Evolutionary conservation across 2,329 filamentous ascomycete species (phyloP), one percentile per base, ranked within the genome.

Genomic region (Podosphaera xanthii): DNA sequence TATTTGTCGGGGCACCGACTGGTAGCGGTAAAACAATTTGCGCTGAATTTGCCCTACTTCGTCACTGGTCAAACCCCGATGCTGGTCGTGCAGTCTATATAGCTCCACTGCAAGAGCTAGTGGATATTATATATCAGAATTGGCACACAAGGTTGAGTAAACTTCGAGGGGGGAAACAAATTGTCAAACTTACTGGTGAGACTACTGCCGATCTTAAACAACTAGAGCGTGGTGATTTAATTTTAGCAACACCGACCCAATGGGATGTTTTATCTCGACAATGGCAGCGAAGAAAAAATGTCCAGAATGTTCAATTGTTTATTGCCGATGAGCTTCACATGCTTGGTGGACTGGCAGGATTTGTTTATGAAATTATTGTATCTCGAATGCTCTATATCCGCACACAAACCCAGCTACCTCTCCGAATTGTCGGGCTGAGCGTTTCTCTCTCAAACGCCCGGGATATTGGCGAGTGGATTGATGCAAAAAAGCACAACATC

Each of bases 361-460:
- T 91, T 69, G 78, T 94, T 36, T 98, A 98, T 71, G 92, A 98
- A 74, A 86, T 92, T 58, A 83, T 98, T 58, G 87, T 98, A n/a
- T 96, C 92, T 62, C 84, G 92, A 58, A 96, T 97, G 86, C 89
- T 95, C 69, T 92, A 92, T 63, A 96, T 98, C 69, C 84, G 88
- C 60, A 84, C 87, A 0, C 88, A 96, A 69, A 84, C 87, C 0
- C 86, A 94, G 70, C 82, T 85, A 46, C 81, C 85, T 8, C 78
- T 97, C 74, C 83, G 92, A 58, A 91, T 97, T 54, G 74, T 98
- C 59, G 92, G 89, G 1, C 73, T 98, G 61, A 90, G 88, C 68
- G 92, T 96, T 35, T 94, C 92, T 33, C 77, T 98, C 31, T 84
- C 92, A 4, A 97, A 96, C 69, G 90, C 91, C 57, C 81, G 89